Evolutionary conservation across 768 basidiomycete genomes (phyloP), one percentile per base, ranked within the genome.

Genomic region (Hypsizygus marmoreus): DNA sequence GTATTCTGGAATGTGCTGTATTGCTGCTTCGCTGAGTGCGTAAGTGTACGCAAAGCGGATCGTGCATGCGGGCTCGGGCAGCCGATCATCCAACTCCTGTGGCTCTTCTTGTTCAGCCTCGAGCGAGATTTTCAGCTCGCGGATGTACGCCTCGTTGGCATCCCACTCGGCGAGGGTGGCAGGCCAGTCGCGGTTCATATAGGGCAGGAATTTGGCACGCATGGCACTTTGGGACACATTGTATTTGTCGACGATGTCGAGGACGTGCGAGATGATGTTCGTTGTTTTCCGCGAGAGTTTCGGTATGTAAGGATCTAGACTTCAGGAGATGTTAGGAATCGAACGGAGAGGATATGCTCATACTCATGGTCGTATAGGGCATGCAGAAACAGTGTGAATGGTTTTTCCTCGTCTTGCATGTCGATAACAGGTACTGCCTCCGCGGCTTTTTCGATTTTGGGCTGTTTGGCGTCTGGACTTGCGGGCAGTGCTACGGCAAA

Each of bases 221-320:
- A 50, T 48, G 14, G 17, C 37, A 1, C 14, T 29, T 12, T 30
- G 33, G 20, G 33, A 6, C 10, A 56, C 39, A 4, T 20, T 42
- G 36, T 50, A 48, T 28, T 53, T 51, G 24, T 48, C 36, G 25
- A 20, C 45, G 23, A 53, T 26, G 17, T 49, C 50, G n/a, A 45
- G n/a, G 4, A 24, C 51, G 22, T 16, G 16, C n/a, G 43, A 40
- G 5, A 48, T 50, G 24, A 56, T 26, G 16, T 35, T 44, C 20
- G 29, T 44, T 6, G 42, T 50, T 17, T 29, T 13, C 32, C 40
- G 16, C 33, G 34, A 19, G 17, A 30, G 37, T 19, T 43, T 45
- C 5, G 38, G 46, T 2, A 50, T 41, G 12, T 44, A 40, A 17
- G 17, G 20, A 23, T 56, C 40, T 20, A 52, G 26, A 17, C 47